Base-by-base conservation (phyloP, 2,329 filamentous ascomycete genomes). In the Fusarium sacchari region DNA sequence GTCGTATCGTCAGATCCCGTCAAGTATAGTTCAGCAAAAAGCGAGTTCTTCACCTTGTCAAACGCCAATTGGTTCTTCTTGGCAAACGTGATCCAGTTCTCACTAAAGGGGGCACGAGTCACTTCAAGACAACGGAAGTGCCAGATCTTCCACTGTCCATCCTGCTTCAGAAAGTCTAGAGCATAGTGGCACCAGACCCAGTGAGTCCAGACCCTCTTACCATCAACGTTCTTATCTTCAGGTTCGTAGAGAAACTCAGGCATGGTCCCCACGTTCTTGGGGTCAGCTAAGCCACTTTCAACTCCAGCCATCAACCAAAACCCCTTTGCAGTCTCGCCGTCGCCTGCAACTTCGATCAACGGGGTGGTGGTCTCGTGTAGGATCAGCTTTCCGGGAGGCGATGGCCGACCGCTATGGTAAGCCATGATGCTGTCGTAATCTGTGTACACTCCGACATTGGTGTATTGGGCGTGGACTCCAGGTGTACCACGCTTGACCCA, bases 1-100 rank as follows among this genome's bases (percentile, higher is more conserved):
- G 11, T 10, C 0, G 0, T 6, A 0, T 2, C 17, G 7, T 57
- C 5, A 57, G 18, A 14, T 18, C 1, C 1, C 7, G 3, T 7
- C 6, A 20, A 5, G 6, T 9, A 7, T 0, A 2, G 4, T 8
- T 24, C 0, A 34, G 5, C 1, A 3, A 20, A 22, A 2, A 9
- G 5, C 3, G 0, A 5, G 3, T 10, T 7, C 2, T 6, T 15
- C 12, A 46, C 53, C 28, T 57, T 57, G 6, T 57, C 53, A 34
- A 46, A 57, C 0, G n/a, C 53, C 12, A 46, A 8, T 8, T 46
- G 53, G 7, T 57, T 57, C n/a, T 57, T 57, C 17, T 57, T 57
- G 1, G 39, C 53, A 26, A 57, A 57, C 1, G 53, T 57, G 4
- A 57, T 57, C 53, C 53, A 57, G 4, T 57, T 57, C 17, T 57